phyloP scores from a whole-genome alignment of 345 rosid genomes.

The Kandelia obovata region DNA sequence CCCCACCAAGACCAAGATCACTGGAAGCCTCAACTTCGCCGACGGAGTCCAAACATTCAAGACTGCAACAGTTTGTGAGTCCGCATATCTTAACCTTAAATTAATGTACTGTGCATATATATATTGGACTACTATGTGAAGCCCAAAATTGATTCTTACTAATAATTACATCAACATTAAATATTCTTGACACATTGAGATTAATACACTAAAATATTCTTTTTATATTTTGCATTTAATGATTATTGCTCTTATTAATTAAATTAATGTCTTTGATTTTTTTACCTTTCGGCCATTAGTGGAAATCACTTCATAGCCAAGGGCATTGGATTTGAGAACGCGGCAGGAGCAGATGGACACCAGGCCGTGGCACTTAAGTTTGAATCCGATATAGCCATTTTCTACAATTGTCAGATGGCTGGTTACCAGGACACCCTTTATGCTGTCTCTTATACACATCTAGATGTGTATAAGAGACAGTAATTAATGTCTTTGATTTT shows the following conservation, averaged over 20 bases:
- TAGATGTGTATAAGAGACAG: too few species aligned
- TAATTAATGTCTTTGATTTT: neutral
- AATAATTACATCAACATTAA: too few species aligned
- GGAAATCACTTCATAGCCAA: slow-evolving; percentile 63
- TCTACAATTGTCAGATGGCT: slow-evolving; percentile 54
- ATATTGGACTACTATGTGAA: too few species aligned
- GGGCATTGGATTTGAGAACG: slow-evolving; percentile 65
- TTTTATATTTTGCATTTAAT: too few species aligned
- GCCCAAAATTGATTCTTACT: too few species aligned
- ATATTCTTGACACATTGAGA: too few species aligned
- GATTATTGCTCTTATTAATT: too few species aligned
- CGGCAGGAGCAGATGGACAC: slow-evolving; percentile 50
- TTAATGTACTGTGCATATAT: too few species aligned
- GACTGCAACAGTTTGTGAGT: slow-evolving; percentile 62
- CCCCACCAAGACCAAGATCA: slow-evolving; percentile 54
- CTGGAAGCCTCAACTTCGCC: slow-evolving; percentile 43
- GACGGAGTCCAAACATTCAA: slow-evolving; percentile 49
- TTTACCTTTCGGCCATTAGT: slow-evolving; percentile 29
- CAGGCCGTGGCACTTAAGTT: slow-evolving; percentile 79
- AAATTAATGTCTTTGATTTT: neutral
- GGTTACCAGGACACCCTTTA: slow-evolving; percentile 73
- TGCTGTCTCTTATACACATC: slow-evolving; percentile 2
- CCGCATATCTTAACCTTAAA: neutral
- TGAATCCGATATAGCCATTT: slow-evolving; percentile 44
- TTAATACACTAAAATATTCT: too few species aligned